Evolutionary conservation across 495 filamentous ascomycete species (phyloP), one percentile per base, ranked within the genome.

Genomic region (Trichoderma orchidacearum): DNA sequence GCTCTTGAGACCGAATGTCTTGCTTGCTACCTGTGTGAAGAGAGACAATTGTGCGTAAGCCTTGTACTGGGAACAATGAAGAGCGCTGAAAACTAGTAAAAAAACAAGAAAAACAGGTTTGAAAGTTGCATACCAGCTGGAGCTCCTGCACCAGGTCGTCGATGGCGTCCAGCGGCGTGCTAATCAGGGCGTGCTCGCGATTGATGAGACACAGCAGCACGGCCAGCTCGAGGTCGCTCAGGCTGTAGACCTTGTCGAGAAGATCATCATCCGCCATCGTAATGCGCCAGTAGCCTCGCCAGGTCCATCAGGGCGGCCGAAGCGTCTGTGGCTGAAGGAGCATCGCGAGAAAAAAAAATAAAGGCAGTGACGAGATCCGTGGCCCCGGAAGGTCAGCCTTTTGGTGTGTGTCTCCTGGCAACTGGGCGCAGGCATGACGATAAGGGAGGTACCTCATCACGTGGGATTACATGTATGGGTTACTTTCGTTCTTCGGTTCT

Each of bases 221-320:
- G 27, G 93, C 93, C 38, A 98, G 80, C 70, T 96, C 91, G 50
- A 96, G 76, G 69, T 96, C 93, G 55, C 86, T 89, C 38, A 97
- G 74, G 50, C 77, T 75, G 66, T 86, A 84, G 54, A 90, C 75
- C 67, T 83, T 80, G 23, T 80, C 74, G 54, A 81, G 70, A 48
- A 91, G 72, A 38, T 65, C 66, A 64, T 71, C 68, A 59, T 81
- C 70, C 66, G 83, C 82, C 86, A 89, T 89, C 62, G 65, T 59
- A 34, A 34, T 21, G 53, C 30, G 30, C 53, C 53, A 18, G 30
- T 21, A 28, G 21, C 5, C 5, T 12, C 23, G 30, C 30, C 30
- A 34, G 53, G 53, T 31, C 53, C 53, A 55, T 55, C 32, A 34
- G 53, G 45, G 3, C 34, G 34, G 12, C 4, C 12, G 34, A 4